These are phyloP conservation scores for Monosporascus sp. DNA, from an alignment of 2,329 filamentous ascomycete genomes.

Conservation along the genomic window DNA sequence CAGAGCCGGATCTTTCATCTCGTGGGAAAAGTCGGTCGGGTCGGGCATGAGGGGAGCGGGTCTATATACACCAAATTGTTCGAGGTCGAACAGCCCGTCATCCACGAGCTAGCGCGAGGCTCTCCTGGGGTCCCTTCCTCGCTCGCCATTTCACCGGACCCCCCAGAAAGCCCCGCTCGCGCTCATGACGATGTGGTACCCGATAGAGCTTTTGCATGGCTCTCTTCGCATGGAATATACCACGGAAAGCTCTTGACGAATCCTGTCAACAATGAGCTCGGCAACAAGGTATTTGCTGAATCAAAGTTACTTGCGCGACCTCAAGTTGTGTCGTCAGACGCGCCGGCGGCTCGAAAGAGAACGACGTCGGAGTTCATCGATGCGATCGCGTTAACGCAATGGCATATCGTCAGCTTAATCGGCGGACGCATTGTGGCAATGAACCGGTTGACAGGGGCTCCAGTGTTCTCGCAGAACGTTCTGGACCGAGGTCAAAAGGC, in stretches of 20 bases:
- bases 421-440: constrained; percentile 79
- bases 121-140: constrained; percentile 57
- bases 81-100: constrained; percentile 74
- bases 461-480: constrained; percentile 85
- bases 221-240: constrained; percentile 79
- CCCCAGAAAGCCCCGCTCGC: constrained; percentile 41
- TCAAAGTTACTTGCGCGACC: constrained; percentile 73
- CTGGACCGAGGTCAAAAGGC: constrained; percentile 73
- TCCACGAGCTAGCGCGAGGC: constrained; percentile 66
- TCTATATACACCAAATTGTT: constrained; percentile 87
- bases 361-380: constrained; percentile 67
- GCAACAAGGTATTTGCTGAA: constrained; percentile 70
- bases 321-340: constrained; percentile 66
- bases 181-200: constrained; percentile 51
- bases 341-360: constrained; percentile 58
- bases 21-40: constrained; percentile 68
- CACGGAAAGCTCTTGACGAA: constrained; percentile 72
- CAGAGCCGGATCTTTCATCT: constrained; percentile 76
- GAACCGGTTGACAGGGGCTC: constrained; percentile 79
- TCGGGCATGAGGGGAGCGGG: constrained; percentile 70
- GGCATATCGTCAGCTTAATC: constrained; percentile 82
- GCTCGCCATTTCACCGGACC: constrained; percentile 73
- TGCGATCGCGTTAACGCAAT: constrained; percentile 82
- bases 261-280: constrained; percentile 59
- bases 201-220: constrained; percentile 83